Evolutionary conservation across 1,284 basidiomycete genomes (phyloP), one percentile per base, ranked within the genome.

Genomic region (Moniliella sp.): DNA sequence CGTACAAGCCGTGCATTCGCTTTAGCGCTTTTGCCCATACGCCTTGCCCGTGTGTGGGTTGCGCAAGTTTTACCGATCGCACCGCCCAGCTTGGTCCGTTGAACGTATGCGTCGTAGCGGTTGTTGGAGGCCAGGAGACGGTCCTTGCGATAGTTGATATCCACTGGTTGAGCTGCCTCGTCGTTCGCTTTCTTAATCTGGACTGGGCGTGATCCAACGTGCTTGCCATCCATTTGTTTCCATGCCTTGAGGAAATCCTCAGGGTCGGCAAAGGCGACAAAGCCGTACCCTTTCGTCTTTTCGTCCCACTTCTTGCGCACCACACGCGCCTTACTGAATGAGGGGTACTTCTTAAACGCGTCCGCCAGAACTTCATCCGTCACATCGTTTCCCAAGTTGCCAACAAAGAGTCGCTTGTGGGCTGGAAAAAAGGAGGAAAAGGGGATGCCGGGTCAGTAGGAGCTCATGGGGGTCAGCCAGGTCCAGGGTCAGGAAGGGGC

Each of bases 211-310:
- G 43, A 46, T 1, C 57, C 57, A 18, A 59, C 53, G 30, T 59
- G 57, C 29, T 57, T 57, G 18, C 37, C 88, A 62, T 99, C 82
- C 83, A 94, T 94, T 62, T 97, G 83, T 60, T 97, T 97, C 91
- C 91, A 99, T 4, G 91, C 91, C 49, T 74, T 83, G 37, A 99
- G 62, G 61, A 94, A 97, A 61, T 99, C 91, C 64, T 97, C 88
- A 0, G 91, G 91, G 53, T 97, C 91, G 35, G 81, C 82, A 62
- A 97, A 97, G 0, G 83, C 80, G 19, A 97, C 83, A 55, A 99
- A 99, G 1, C 83, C 91, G 55, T 78, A 99, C 0, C 64, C 64
- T 61, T 83, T 91, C 0, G 84, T 82, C 79, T 97, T 65, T 81
- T 57, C 42, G 40, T 59, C 46, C 25, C 86, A 33, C 55, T 79